Evolutionary conservation across 192 early-diverging fungal genomes (phyloP).

Genomic region (Coemansia sp.): DNA sequence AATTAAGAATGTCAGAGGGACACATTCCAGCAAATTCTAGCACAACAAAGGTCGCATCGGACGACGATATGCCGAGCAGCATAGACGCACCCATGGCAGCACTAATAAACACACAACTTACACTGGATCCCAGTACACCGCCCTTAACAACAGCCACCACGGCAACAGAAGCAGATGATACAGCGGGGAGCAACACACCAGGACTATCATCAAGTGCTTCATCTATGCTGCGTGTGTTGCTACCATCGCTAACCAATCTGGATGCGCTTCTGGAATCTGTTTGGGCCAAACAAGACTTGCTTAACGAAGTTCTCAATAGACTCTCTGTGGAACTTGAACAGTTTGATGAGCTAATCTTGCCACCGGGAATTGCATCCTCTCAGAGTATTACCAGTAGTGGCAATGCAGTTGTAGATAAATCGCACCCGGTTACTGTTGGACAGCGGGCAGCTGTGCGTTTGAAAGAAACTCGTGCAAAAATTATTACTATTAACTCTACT

Average conservation of each 20-base stretch:
- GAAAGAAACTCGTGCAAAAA: conserved; percentile 28
- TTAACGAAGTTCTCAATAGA: conserved; percentile 46
- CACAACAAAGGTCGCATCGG: neutral
- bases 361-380: conserved; percentile 5
- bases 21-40: neutral
- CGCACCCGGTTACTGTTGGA: conserved; percentile 4
- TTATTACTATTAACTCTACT: conserved; percentile 31
- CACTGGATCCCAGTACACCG: neutral
- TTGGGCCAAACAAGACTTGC: conserved; percentile 37
- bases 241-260: conserved; percentile 42
- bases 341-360: conserved; percentile 42
- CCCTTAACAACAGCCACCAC: conserved; percentile 3
- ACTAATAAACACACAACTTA: neutral
- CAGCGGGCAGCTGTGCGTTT: conserved; percentile 30
- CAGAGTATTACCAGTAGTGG: neutral
- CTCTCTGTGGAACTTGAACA: conserved; percentile 47
- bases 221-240: conserved; percentile 46
- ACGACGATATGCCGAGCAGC: neutral
- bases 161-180: neutral
- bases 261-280: conserved; percentile 42
- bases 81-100: neutral
- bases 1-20: neutral
- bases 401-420: neutral
- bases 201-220: conserved; percentile 22
- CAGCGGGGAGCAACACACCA: neutral